phyloP scores from a whole-genome alignment of 192 early-diverging fungal genomes.

The Geranomyces variabilis region DNA sequence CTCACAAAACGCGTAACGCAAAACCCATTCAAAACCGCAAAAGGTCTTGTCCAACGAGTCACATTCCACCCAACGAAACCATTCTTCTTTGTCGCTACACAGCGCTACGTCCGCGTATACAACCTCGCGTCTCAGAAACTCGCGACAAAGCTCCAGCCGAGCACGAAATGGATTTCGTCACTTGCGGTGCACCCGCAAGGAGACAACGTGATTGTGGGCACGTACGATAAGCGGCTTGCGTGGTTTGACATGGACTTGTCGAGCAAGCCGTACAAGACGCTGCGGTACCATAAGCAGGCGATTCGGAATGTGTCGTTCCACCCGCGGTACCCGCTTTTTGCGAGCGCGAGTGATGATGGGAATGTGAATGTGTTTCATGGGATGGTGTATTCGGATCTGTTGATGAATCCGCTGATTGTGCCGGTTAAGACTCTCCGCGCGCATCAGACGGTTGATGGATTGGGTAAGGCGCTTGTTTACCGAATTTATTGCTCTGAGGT shows the following conservation, averaged over 20 bases:
- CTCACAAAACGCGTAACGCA: conserved; percentile 85
- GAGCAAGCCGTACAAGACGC: conserved; percentile 88
- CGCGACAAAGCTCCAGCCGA: conserved; percentile 79
- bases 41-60: conserved; percentile 85
- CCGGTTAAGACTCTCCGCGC: conserved; percentile 93
- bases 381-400: conserved; percentile 95
- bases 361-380: conserved; percentile 95
- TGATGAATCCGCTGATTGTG: conserved; percentile 96
- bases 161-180: conserved; percentile 94
- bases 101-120: conserved; percentile 92
- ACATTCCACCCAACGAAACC: conserved; percentile 93
- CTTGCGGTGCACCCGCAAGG: conserved; percentile 91
- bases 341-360: conserved; percentile 90
- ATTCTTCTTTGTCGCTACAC: conserved; percentile 91
- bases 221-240: conserved; percentile 90
- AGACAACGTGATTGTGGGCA: conserved; percentile 95
- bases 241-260: conserved; percentile 99
- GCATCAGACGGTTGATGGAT: conserved; percentile 72
- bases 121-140: conserved; percentile 88
- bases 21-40: conserved; percentile 87
- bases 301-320: conserved; percentile 88
- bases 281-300: conserved; percentile 88
- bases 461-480: conserved; percentile 61
- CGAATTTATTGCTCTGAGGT: too few relatives aligned
- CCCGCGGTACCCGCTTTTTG: conserved; percentile 89